Base-by-base conservation (phyloP, 1,139 yeast genomes). In the Geotrichum carabidarum region DNA sequence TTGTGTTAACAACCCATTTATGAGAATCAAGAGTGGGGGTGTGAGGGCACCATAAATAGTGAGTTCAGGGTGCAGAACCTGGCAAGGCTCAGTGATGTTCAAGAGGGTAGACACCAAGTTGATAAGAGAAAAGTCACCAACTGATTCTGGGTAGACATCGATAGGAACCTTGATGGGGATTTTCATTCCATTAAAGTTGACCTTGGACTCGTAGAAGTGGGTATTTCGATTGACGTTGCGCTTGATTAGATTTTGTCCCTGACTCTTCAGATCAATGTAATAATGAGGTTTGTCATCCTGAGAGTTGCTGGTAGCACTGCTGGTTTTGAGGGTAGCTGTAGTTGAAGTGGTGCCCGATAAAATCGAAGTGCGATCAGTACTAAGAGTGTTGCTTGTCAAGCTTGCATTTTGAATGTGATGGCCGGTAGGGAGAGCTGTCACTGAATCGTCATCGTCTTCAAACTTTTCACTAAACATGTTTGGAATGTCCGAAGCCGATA, bases 1-100 rank as follows among this genome's bases (percentile, higher is more conserved):
- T 32, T 83, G 84, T 0, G 85, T 79, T 51, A 82, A 68, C 43
- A 82, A 66, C 1, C 84, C 84, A 62, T 80, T 79, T 44, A 82
- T 78, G 52, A 82, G 71, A 7, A 80, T 73, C 34, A 82, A 75
- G 7, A 82, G 74, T 1, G 84, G 80, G 1, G 86, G 86, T 0
- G 86, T 82, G 53, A 74, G 76, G 12, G 78, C 67, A 0, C 86
- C 86, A 66, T 80, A 81, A 12, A 79, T 77, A 2, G 73, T 67
- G 50, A 72, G 63, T 55, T 76, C 73, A 46, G 74, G 68, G 60
- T 74, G 66, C 37, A 62, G 59, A 44, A 62, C 61, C 40, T 62
- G 53, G 52, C 62, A 57, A 43, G 63, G 60, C 30, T 52, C 55
- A 30, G 58, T 59, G 50, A 65, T 61, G 43, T 59, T 51, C 46